Evolutionary conservation across 768 basidiomycete genomes (phyloP).

Genomic region (Suillus placidus): DNA sequence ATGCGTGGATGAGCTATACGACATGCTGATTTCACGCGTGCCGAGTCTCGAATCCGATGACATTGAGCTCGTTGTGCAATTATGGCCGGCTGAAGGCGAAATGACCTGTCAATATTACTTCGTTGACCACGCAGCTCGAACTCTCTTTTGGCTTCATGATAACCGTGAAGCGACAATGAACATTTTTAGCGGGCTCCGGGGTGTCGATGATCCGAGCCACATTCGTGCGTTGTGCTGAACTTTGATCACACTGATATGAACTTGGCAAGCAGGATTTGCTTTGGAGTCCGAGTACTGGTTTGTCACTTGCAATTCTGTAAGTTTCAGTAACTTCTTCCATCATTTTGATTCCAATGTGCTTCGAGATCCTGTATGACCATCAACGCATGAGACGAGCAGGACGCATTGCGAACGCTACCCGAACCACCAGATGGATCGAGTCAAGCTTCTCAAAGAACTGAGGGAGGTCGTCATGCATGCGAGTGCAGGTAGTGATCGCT

Average conservation of each 20-base stretch:
- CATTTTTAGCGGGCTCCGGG: constrained; percentile 1
- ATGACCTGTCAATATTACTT: constrained; percentile 11
- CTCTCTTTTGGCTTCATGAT: constrained; percentile 12
- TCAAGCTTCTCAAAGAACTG: constrained; percentile 9
- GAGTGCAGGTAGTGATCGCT: constrained; percentile 10
- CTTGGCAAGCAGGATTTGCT: constrained; percentile 4
- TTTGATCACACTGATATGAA: neutral
- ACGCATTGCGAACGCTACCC: constrained; percentile 12
- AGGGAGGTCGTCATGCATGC: constrained; percentile 11
- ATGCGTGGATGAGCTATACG: neutral
- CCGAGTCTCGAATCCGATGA: neutral
- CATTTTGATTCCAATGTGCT: neutral
- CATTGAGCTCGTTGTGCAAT: neutral
- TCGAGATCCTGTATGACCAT: neutral
- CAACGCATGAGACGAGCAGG: constrained; percentile 1
- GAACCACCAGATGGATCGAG: constrained; percentile 3
- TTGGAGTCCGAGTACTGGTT: constrained; percentile 12
- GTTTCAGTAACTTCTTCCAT: neutral
- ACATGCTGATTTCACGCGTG: no score
- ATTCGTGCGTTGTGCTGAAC: constrained; percentile 3
- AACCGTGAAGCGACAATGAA: neutral
- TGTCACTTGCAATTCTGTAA: constrained; percentile 1
- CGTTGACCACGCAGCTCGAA: constrained; percentile 3
- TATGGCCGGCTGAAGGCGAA: neutral
- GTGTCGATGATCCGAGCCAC: neutral